Base-by-base conservation (phyloP, 1,284 basidiomycete species). In the Sutorius eximius region DNA sequence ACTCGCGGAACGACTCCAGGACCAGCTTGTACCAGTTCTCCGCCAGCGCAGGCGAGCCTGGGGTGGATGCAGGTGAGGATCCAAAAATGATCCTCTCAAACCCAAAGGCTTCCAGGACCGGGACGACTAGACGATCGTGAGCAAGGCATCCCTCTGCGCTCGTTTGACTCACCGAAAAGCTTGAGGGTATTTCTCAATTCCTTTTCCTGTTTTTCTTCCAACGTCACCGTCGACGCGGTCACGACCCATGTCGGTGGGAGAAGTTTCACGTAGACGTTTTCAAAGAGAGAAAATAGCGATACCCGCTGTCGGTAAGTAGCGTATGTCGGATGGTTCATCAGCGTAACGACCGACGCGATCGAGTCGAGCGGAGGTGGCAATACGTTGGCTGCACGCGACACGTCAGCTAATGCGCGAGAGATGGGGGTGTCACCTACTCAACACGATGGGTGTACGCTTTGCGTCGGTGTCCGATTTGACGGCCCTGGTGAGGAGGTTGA, bases 151-250 rank as follows among this genome's bases (percentile, higher is more conserved):
- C 15, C 24, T 18, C 12, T 13, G 40, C 16, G 32, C 37, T 58
- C 62, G 22, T 60, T 52, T 18, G 51, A 87, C 91, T 73, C 69
- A 95, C 92, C 75, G 73, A 92, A 95, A 83, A 94, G 91, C 78
- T 91, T 93, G 69, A 94, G 81, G 46, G 91, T 80, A 48, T 87
- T 78, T 71, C 89, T 91, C 86, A 82, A 89, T 71, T 91, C 91
- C 45, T 38, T 68, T 29, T 63, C 64, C 10, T 54, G 56, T 10
- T 44, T 54, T 68, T 71, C 71, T 36, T 82, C 82, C 27, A 71
- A 64, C n/a, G 69, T 63, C 37, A 51, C 41, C 7, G 46, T 24
- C 12, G 53, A 50, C 27, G 73, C 71, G 37, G 63, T 57, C 29
- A 71, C 70, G 40, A 68, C 77, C 82, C 90, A 90, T 1, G 82